phyloP scores from a whole-genome alignment of 1,284 basidiomycete genomes.

The Stereum hirsutum region DNA sequence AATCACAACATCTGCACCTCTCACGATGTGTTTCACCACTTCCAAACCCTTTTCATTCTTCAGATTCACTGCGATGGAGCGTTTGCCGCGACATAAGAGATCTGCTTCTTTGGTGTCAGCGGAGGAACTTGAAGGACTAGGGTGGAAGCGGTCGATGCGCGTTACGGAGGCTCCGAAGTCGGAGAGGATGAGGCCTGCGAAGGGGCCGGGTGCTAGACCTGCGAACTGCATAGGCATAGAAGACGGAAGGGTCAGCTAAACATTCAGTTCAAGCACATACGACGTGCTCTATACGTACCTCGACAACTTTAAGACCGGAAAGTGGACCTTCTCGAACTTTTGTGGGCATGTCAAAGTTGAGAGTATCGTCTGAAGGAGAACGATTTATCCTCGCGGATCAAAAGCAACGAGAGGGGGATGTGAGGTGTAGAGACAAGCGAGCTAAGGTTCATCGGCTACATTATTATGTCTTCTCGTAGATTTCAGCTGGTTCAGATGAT shows the following conservation, averaged over 20 bases:
- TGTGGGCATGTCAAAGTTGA: not conserved
- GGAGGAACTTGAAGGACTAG: constrained; percentile 14
- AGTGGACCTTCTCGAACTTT: constrained; percentile 17
- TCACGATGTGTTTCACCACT: constrained; percentile 50
- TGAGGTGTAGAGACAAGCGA: too few species aligned
- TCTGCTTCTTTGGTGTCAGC: constrained; percentile 26
- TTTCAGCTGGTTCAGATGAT: too few species aligned
- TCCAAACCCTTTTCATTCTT: constrained; percentile 49
- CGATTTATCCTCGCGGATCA: too few species aligned
- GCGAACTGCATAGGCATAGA: constrained; percentile 48
- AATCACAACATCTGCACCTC: constrained; percentile 69
- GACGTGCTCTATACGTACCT: constrained; percentile 27
- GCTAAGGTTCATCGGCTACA: too few species aligned
- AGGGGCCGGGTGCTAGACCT: constrained; percentile 78
- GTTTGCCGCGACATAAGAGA: constrained; percentile 62
- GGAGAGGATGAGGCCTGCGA: constrained; percentile 71
- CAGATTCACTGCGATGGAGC: constrained; percentile 60
- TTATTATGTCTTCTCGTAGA: too few species aligned
- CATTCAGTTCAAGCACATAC: not conserved
- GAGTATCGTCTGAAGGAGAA: too few species aligned
- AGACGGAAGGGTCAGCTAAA: not conserved
- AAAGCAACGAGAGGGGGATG: too few species aligned
- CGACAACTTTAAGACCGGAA: constrained; percentile 45
- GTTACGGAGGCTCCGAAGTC: constrained; percentile 77
- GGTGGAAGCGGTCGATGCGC: constrained; percentile 55